Percentiles rank a stretch among this genome's conserved stretches.
Conservation (phyloP, 148 eudicot species). For the Chenopodium album region DNA sequence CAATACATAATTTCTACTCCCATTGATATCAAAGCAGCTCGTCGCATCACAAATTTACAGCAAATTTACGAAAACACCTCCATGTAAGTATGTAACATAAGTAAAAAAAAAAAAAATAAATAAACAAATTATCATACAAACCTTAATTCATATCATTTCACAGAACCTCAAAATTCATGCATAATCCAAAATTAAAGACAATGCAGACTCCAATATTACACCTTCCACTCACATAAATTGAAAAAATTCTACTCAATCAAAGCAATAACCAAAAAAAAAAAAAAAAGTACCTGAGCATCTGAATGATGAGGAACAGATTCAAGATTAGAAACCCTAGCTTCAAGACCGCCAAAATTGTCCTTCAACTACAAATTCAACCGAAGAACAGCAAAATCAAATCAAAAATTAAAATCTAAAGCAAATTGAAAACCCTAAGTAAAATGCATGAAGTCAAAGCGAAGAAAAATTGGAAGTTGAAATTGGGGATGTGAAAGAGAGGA, state of each 20-base stretch:
- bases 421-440: neutral
- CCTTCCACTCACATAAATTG: neutral
- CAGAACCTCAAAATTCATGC: neutral
- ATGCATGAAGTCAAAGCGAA: neutral
- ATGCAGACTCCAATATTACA: neutral
- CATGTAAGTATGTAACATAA: too few relatives aligned
- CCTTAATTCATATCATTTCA: neutral
- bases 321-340: conserved; percentile 27
- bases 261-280: neutral
- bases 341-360: conserved; percentile 31
- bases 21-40: neutral
- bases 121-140: neutral
- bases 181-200: neutral
- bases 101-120: neutral
- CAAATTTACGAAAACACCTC: neutral
- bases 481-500: neutral
- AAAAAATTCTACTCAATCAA: neutral
- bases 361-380: conserved; percentile 23
- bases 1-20: neutral
- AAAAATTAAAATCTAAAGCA: neutral
- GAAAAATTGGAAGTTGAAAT: neutral
- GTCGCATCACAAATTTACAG: neutral
- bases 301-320: conserved; percentile 23
- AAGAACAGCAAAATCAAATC: neutral
- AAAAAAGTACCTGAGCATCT: conserved; percentile 20